These are phyloP conservation scores for Tulasnella sp. DNA, from an alignment of 768 basidiomycete species.

Conservation along the genomic window DNA sequence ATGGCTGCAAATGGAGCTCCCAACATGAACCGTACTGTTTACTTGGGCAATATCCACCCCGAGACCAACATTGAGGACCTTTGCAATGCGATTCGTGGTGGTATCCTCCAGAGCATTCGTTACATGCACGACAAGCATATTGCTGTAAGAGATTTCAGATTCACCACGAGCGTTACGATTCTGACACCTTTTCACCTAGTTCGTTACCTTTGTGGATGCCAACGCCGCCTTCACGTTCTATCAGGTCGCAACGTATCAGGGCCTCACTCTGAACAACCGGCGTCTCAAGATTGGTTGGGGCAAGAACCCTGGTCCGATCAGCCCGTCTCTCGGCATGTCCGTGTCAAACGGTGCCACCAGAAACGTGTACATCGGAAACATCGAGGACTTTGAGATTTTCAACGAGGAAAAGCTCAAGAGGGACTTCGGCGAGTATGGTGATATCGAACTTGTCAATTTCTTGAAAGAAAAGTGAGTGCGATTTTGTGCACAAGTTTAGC, in stretches of 20 bases:
- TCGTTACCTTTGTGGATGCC: slow-evolving; percentile 93
- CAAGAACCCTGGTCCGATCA: slow-evolving; percentile 82
- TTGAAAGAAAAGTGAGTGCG: slow-evolving; percentile 76
- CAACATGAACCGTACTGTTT: slow-evolving; percentile 82
- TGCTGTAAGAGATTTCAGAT: slow-evolving; percentile 45
- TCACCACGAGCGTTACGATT: slow-evolving; percentile 8
- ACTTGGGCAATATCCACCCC: slow-evolving; percentile 92
- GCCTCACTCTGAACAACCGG: slow-evolving; percentile 84
- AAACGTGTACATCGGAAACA: slow-evolving; percentile 92
- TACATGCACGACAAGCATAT: slow-evolving; percentile 98
- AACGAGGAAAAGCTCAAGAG: slow-evolving; percentile 78
- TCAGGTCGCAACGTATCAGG: slow-evolving; percentile 83
- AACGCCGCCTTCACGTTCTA: slow-evolving; percentile 88
- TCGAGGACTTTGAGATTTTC: slow-evolving; percentile 91
- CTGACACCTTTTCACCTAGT: slow-evolving; percentile 34
- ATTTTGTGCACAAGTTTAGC: background rate
- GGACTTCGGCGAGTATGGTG: slow-evolving; percentile 93
- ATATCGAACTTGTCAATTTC: slow-evolving; percentile 95
- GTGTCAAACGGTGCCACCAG: slow-evolving; percentile 89
- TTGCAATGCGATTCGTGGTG: slow-evolving; percentile 95
- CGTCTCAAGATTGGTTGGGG: slow-evolving; percentile 98
- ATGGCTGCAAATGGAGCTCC: slow-evolving; percentile 29
- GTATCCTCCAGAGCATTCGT: slow-evolving; percentile 86
- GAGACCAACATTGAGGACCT: slow-evolving; percentile 92
- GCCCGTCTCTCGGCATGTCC: slow-evolving; percentile 72